These are phyloP conservation scores for Boletus sp. DNA, from an alignment of 1,284 basidiomycete genomes.

Conservation along the genomic window DNA sequence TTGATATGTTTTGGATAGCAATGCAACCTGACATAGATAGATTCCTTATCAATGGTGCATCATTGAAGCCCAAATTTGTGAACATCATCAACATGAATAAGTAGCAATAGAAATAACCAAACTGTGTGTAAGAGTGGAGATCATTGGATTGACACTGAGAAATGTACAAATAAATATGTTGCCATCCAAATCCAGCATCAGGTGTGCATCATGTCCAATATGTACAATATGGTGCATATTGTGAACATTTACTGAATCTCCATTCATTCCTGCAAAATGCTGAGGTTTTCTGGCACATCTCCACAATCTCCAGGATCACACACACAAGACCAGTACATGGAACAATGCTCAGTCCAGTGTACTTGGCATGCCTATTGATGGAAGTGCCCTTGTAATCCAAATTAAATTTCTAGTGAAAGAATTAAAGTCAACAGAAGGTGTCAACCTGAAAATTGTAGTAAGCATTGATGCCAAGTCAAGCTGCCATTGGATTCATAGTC, in stretches of 20 bases:
- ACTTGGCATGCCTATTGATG: neutral
- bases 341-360: constrained; percentile 6
- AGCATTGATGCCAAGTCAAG: neutral
- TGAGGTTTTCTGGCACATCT: constrained; percentile 38
- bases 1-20: constrained; percentile 58
- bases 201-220: neutral
- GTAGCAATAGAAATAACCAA: constrained; percentile 18
- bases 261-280: constrained; percentile 19
- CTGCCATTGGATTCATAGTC: constrained; percentile 4
- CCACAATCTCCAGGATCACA: constrained; percentile 29
- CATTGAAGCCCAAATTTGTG: constrained; percentile 96
- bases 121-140: neutral
- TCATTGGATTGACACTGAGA: too few relatives aligned
- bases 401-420: constrained; percentile 31
- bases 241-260: constrained; percentile 14
- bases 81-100: constrained; percentile 82
- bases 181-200: neutral
- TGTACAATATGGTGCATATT: neutral
- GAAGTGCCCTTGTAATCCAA: constrained; percentile 7
- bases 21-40: constrained; percentile 89
- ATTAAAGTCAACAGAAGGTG: constrained; percentile 28
- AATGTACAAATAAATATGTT: neutral
- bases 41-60: constrained; percentile 99
- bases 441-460: constrained; percentile 30
- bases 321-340: constrained; percentile 4